A percentile compares a stretch with the other conserved stretches of the same genome.
These are phyloP conservation scores for Periconia sp. DNA, from an alignment of 2,329 filamentous ascomycete genomes.

Conservation along the genomic window DNA sequence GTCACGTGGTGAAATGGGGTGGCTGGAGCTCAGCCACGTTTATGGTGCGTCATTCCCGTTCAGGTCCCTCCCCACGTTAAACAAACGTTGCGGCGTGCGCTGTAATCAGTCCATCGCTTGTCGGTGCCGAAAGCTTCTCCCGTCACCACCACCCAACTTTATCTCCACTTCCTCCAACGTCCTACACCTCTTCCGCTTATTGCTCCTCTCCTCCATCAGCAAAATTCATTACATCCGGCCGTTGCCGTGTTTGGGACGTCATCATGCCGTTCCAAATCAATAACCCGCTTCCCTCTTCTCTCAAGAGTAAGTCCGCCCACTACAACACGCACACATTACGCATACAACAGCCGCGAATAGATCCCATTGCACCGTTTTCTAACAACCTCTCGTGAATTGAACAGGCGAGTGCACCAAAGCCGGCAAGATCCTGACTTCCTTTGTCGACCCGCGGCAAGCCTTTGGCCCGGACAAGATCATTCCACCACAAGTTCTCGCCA, in stretches of 20 bases:
- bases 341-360: neutral
- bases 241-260: neutral
- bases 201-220: neutral
- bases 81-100: too few species aligned
- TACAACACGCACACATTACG: neutral
- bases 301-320: slow-evolving; percentile 49
- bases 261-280: slow-evolving; percentile 53
- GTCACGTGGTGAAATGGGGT: too few species aligned
- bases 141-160: too few species aligned
- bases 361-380: slow-evolving; percentile 26
- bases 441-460: slow-evolving; percentile 88
- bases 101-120: too few species aligned
- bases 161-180: neutral
- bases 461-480: slow-evolving; percentile 98
- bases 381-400: slow-evolving; percentile 17
- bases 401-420: slow-evolving; percentile 97
- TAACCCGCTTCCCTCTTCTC: slow-evolving; percentile 56
- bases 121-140: too few species aligned
- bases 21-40: neutral
- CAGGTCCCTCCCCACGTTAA: too few species aligned
- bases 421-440: slow-evolving; percentile 91
- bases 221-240: neutral
- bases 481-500: slow-evolving; percentile 82
- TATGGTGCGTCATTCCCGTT: neutral
- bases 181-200: neutral